Percentiles rank a stretch among this genome's conserved stretches.
Conservation (phyloP, 2,329 filamentous ascomycete species). For the Colletotrichum higginsianum region DNA sequence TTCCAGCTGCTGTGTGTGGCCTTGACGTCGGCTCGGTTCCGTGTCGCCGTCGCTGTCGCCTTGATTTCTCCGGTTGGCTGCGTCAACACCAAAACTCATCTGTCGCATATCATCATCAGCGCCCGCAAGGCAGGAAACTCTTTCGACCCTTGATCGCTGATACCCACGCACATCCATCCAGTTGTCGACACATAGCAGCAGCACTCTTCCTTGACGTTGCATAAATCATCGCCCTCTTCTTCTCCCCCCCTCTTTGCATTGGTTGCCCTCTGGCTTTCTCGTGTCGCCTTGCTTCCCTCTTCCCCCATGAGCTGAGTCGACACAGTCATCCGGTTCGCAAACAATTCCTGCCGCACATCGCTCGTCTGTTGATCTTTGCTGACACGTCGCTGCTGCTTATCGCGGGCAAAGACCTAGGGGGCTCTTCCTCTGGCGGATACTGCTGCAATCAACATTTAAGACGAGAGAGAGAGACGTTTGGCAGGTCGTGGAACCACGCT, state of each 20-base stretch:
- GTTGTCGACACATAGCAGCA: constrained; percentile 20
- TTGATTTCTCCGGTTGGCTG: constrained; percentile 28
- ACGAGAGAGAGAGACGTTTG: neutral
- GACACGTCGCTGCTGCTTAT: constrained; percentile 42
- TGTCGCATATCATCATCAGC: constrained; percentile 35
- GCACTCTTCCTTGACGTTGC: constrained; percentile 16
- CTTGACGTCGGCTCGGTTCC: constrained; percentile 20
- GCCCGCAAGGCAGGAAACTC: constrained; percentile 3
- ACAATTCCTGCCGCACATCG: constrained; percentile 42
- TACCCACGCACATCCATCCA: neutral
- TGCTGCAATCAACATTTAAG: constrained; percentile 20
- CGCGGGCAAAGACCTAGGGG: constrained; percentile 41
- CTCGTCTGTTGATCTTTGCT: constrained; percentile 41
- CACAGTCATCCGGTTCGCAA: constrained; percentile 45
- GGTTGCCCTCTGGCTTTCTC: constrained; percentile 26
- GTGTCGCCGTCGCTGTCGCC: neutral
- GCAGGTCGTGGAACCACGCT: constrained; percentile 6
- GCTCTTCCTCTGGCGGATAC: constrained; percentile 41
- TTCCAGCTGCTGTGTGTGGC: constrained; percentile 9
- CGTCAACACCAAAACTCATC: constrained; percentile 26
- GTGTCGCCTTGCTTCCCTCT: constrained; percentile 26
- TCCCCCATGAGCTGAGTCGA: constrained; percentile 43
- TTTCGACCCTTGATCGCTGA: constrained; percentile 40
- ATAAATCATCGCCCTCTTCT: constrained; percentile 8
- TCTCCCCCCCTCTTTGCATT: constrained; percentile 24